Base-by-base conservation (phyloP, 2,329 filamentous ascomycete species). In the Monilinia laxa region DNA sequence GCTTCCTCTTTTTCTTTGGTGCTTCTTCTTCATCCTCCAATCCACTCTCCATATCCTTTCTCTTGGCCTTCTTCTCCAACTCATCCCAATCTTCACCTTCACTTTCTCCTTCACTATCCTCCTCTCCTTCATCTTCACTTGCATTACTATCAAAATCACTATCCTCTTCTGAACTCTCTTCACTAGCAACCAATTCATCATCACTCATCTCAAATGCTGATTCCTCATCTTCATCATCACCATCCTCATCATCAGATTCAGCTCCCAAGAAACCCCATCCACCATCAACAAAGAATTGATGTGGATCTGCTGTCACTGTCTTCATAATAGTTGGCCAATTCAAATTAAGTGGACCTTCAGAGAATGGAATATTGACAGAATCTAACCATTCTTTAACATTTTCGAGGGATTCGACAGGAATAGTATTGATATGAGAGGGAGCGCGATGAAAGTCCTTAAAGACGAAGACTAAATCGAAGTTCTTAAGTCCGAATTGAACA, bases 261-360 rank as follows among this genome's bases (percentile, higher is more conserved):
- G 89, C 89, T 64, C 89, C 88, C 68, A 99, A 78, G 85, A 99
- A 98, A 1, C 87, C 90, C 95, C 95, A 99, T 56, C 95, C 95
- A 42, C 96, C 95, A 71, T 98, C 94, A 4, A 85, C 87, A 79
- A 97, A 99, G 86, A 99, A 99, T 73, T 90, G 87, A 77, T 99
- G 94, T 2, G 95, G 92, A 76, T 99, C 93, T 47, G 90, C 89
- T 25, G 91, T 94, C 35, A 99, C 93, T 0, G 95, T 99, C 84
- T 99, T 99, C 93, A 99, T 99, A 76, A 99, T 99, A 20, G 93
- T 97, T 14, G 91, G 90, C 95, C 95, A 99, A 83, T 98, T 98
- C 67, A 99, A 84, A 81, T 99, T 99, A 72, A 99, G 87, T 1
- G 94, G 95, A 67, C 95, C 95, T 79, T 99, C 96, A 16, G 88